Percentiles rank a stretch among this genome's conserved stretches.
phyloP scores from a whole-genome alignment of 331 rosid genomes.

The Malus hybrid region DNA sequence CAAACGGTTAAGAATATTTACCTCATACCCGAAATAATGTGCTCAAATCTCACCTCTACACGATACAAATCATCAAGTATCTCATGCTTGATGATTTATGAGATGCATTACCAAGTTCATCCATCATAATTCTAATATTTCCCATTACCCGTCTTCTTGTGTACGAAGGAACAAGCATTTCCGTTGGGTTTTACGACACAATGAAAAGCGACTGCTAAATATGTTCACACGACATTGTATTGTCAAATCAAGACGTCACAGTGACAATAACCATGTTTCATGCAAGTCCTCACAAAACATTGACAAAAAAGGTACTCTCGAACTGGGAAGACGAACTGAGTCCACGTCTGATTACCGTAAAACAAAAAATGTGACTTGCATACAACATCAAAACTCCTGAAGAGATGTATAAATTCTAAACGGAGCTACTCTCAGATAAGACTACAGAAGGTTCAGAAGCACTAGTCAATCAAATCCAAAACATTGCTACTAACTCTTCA shows the following conservation, averaged over 20 bases:
- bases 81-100: background rate
- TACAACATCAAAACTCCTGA: slow-evolving; percentile 40
- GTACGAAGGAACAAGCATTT: background rate
- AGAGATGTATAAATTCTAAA: slow-evolving; percentile 22
- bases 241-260: background rate
- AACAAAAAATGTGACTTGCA: background rate
- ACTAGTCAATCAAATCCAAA: slow-evolving; percentile 30
- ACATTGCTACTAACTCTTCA: slow-evolving; percentile 40
- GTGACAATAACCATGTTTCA: background rate
- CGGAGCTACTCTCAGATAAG: slow-evolving; percentile 31
- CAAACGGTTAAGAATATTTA: too few species aligned
- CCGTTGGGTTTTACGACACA: background rate
- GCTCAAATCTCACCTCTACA: background rate
- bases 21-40: background rate
- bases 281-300: too few species aligned
- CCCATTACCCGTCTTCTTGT: background rate
- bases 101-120: background rate
- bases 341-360: too few species aligned
- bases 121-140: background rate
- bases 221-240: background rate
- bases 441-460: slow-evolving; percentile 28
- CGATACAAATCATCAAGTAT: background rate
- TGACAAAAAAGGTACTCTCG: too few species aligned
- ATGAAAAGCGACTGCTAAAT: background rate
- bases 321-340: too few species aligned